Base-by-base conservation (phyloP, 768 basidiomycete species). In the Phlegmacium glaucopus region DNA sequence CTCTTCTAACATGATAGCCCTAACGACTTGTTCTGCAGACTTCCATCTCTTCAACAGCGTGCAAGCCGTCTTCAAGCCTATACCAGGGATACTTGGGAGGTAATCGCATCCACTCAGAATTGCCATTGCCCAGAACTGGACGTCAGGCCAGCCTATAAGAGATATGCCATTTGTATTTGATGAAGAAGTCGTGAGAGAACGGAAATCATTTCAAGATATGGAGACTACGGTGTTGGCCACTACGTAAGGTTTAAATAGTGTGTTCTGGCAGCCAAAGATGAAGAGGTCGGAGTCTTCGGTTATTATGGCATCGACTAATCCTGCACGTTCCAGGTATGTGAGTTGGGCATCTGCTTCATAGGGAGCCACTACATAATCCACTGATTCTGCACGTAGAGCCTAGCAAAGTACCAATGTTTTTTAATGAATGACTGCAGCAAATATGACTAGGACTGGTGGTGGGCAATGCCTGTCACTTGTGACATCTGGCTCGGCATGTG, bases 311-410 rank as follows among this genome's bases (percentile, higher is more conserved):
- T 94, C 87, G 34, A 93, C 90, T 28, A 89, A 58, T 13, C 91
- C 91, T 36, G 72, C 64, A 42, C 80, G 80, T 61, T 98, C 96
- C 37, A 99, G 79, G 67, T 87, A 97, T 38, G 91, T 87, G 47
- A 99, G 79, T 65, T 99, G 96, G 1, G 96, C 93, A 60, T 99
- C 96, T 1, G 96, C 96, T 73, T 99, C 96, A 65, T 98, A 99
- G 0, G 96, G 96, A 4, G 96, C 95, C 13, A 98, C 96, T 34
- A 98, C 72, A 61, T 95, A 96, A 15, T 77, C 63, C 7, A 98
- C 79, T 13, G 71, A 68, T 60, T 96, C 94, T 9, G 87, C 89
- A 41, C 78, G 78, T 27, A 99, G 74, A 9, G 90, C 94, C 94
- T 98, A 22, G 54, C 9, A 47, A 43, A 42, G 32, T 15, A n/a